phyloP scores from a whole-genome alignment of 148 eudicot species.

The Polygonum maritimum region DNA sequence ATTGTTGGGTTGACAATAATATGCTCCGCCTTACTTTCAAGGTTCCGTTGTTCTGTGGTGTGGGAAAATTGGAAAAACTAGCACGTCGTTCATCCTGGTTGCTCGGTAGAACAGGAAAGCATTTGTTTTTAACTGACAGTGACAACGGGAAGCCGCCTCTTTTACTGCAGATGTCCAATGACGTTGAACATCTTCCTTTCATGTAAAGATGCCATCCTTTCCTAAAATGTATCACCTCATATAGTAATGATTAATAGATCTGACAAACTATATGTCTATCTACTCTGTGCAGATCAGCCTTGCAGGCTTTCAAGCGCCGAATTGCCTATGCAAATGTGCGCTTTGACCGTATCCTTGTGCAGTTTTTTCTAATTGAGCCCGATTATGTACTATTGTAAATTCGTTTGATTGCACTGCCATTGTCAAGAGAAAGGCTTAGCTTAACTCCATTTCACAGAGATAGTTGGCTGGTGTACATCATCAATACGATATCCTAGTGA shows the following conservation, averaged over 20 bases:
- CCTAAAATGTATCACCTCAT: background rate
- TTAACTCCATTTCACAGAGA: constrained; percentile 39
- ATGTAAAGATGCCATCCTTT: constrained; percentile 38
- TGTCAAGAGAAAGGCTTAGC: constrained; percentile 27
- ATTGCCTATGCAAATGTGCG: constrained; percentile 75
- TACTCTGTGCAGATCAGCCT: constrained; percentile 58
- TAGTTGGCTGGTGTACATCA: constrained; percentile 95
- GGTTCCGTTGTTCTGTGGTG: constrained; percentile 79
- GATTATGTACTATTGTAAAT: background rate
- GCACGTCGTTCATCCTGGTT: constrained; percentile 54
- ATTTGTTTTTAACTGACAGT: constrained; percentile 60
- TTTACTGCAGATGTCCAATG: constrained; percentile 63
- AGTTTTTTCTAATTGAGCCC: background rate
- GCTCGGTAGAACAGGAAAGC: constrained; percentile 72
- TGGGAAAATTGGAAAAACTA: constrained; percentile 45
- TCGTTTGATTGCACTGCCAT: background rate
- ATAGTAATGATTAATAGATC: background rate
- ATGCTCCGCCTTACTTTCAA: constrained; percentile 14
- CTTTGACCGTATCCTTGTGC: constrained; percentile 74
- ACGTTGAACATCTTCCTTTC: constrained; percentile 59
- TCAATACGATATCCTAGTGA: constrained; percentile 54
- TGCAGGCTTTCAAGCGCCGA: constrained; percentile 66
- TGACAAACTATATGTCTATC: background rate
- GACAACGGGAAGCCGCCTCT: constrained; percentile 68
- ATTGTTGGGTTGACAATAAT: background rate